Base-by-base conservation (phyloP, 208 protist genomes). In the Angomonas ambiguus region DNA sequence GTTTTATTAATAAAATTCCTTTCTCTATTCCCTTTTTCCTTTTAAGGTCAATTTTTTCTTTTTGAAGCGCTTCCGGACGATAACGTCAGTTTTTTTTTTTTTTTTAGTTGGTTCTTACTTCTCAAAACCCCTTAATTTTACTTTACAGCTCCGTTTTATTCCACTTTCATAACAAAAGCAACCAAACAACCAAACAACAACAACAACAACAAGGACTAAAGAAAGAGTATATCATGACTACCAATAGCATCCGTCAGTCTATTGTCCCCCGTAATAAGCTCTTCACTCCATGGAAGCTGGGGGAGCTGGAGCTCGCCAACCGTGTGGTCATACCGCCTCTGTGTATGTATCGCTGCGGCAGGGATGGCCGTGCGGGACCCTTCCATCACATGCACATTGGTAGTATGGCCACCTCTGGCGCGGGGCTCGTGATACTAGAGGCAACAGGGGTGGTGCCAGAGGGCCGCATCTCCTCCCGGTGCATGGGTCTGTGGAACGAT, bases 361-460 rank as follows among this genome's bases (percentile, higher is more conserved):
- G 74, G 2, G 74, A 73, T 64, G 74, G 72, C 68, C 42, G 64
- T 18, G 28, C 55, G 24, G 8, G 11, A 8, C 30, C 67, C 56
- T 81, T 81, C 31, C 67, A 81, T 63, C 45, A 53, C 42, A 76
- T 81, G 70, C 69, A 76, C 58, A 45, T 77, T 20, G 76, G 76
- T 3, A 67, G 57, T 67, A 64, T 81, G 65, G 58, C 67, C 24
- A 73, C 79, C 28, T 77, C 72, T n/a, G 65, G 71, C 22, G 79
- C 73, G 0, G 79, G 82, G 0, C 55, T 88, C 30, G 57, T 86
- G 18, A 87, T 89, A 27, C 27, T 83, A 16, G 83, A 89, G 65
- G 80, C 77, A 22, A 74, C 74, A 8, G 58, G 57, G 0, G 85
- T 89, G 16, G 42, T 20, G 18, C 73, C 70, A 25, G 76, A 77